Base-by-base conservation (phyloP, 352 stramenopile genomes). In the Globisporangium carolinianum region DNA sequence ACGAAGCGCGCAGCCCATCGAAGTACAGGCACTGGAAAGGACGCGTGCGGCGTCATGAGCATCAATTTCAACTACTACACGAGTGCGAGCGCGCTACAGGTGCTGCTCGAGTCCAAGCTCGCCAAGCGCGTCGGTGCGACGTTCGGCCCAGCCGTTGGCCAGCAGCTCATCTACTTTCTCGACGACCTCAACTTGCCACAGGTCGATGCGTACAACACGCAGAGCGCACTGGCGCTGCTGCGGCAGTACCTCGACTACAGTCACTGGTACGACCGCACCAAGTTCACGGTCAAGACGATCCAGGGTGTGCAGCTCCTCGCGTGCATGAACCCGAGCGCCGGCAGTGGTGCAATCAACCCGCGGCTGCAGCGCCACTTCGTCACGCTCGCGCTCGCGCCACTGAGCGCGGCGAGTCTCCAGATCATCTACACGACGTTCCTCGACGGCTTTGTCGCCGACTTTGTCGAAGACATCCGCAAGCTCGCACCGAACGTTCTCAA, bases 141-240 rank as follows among this genome's bases (percentile, higher is more conserved):
- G 3, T 97, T 89, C 63, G 89, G 88, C 3, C 89, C 89, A 5
- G 79, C 66, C 2, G 61, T 74, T 12, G 91, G 90, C 35, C 70
- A 83, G n/a, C 77, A 94, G 39, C 69, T 98, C 24, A 76, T 98
- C 37, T 98, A 97, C 66, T 98, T 98, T 63, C 65, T 98, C 7
- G 95, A 98, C 61, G 95, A 98, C 60, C 61, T 98, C 42, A 98
- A 98, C 58, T 66, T 98, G 12, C 95, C 95, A 14, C 86, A 98
- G 65, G 76, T 97, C 5, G 95, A 98, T 61, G 50, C 81, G 42
- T 98, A 98, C 71, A 93, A 94, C 61, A 98, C 94, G 7, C 95
- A 98, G 62, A 96, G 77, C 41, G 86, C 94, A 0, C 84, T 98
- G 18, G 95, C 89, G n/a, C 67, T 98, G 37, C 69, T 98, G 32